Conservation (phyloP, 2,329 filamentous ascomycete species). For the Fusarium xyrophilum region DNA sequence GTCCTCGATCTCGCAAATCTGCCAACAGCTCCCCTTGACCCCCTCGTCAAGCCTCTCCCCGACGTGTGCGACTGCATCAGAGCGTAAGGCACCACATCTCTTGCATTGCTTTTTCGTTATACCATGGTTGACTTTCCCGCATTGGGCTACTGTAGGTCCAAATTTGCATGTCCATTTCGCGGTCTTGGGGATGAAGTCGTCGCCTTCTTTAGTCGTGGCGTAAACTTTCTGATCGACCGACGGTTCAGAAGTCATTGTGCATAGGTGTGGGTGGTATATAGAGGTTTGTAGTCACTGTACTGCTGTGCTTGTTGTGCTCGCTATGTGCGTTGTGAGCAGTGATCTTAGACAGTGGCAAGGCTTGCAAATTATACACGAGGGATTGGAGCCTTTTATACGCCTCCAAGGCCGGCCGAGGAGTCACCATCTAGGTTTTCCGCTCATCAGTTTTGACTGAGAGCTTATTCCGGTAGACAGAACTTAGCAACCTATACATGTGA, state of each 20-base stretch:
- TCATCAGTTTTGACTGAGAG: too few species aligned
- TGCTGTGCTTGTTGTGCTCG: not conserved
- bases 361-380: not conserved
- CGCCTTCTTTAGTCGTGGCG: not conserved
- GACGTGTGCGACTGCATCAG: not conserved
- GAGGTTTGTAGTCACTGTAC: not conserved
- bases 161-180: not conserved
- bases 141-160: not conserved
- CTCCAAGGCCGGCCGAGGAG: too few species aligned
- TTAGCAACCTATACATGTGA: too few species aligned
- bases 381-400: too few species aligned
- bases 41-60: not conserved
- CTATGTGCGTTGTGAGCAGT: not conserved
- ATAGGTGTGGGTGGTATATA: not conserved
- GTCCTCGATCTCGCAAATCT: not conserved
- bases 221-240: accelerated
- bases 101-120: not conserved
- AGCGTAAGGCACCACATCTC: not conserved
- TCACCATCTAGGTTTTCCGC: too few species aligned
- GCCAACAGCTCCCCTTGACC: not conserved
- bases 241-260: accelerated
- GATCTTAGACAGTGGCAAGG: too few species aligned
- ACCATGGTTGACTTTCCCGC: not conserved
- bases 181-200: not conserved
- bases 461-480: too few species aligned